A percentile compares a stretch with the other conserved stretches of the same genome.
These are phyloP conservation scores for Xenoacremonium recifei DNA, from an alignment of 2,329 filamentous ascomycete species.

Conservation along the genomic window DNA sequence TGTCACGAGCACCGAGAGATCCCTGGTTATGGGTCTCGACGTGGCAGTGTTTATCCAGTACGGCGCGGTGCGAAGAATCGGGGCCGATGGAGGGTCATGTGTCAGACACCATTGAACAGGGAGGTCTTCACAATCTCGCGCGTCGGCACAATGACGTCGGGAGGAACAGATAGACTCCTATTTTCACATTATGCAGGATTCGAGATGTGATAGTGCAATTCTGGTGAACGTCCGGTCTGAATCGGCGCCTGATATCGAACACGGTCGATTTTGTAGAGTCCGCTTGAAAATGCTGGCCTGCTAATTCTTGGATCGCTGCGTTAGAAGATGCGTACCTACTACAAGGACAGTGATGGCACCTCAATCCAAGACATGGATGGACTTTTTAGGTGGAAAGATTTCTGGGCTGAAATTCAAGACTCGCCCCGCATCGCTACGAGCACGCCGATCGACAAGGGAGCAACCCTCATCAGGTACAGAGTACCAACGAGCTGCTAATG, in stretches of 20 bases:
- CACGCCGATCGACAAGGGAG: constrained; percentile 13
- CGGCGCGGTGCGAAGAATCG: constrained; percentile 6
- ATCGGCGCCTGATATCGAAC: too few species aligned
- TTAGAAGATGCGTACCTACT: too few species aligned
- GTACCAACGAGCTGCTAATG: constrained; percentile 18
- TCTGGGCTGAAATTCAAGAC: constrained; percentile 15
- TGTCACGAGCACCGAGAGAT: too few species aligned
- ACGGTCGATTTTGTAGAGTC: too few species aligned
- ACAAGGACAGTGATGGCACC: too few species aligned
- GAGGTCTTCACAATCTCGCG: not conserved
- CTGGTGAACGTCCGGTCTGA: too few species aligned
- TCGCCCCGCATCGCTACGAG: constrained; percentile 20
- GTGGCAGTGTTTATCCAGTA: constrained; percentile 17
- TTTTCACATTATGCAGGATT: not conserved
- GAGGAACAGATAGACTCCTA: not conserved
- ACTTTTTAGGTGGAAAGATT: constrained; percentile 10
- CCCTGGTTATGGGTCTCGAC: too few species aligned
- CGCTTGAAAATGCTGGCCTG: too few species aligned
- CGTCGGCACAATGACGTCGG: not conserved
- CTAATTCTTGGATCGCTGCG: too few species aligned
- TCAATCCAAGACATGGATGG: too few species aligned
- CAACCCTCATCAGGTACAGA: constrained; percentile 5
- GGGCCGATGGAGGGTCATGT: constrained; percentile 5
- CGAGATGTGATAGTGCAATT: not conserved
- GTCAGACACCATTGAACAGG: constrained; percentile 1